Evolutionary conservation across 1,284 basidiomycete genomes (phyloP).

Genomic region (Mycosarcoma mackinlayi): DNA sequence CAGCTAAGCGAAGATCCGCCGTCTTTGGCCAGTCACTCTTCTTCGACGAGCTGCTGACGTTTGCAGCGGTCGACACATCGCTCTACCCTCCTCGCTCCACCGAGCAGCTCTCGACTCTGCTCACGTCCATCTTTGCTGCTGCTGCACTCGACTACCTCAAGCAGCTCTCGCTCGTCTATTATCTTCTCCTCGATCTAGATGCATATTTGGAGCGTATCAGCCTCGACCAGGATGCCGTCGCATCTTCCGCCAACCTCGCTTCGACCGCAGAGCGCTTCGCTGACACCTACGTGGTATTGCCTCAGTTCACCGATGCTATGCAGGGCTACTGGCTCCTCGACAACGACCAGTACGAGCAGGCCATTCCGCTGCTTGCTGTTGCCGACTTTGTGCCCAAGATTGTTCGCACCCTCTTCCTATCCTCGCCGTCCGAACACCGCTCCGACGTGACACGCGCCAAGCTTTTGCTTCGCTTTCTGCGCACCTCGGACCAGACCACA

Average conservation of each 20-base stretch:
- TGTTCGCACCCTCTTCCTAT: constrained; percentile 35
- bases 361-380: constrained; percentile 33
- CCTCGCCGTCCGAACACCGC: constrained; percentile 12
- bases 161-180: constrained; percentile 48
- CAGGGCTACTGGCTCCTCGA: constrained; percentile 56
- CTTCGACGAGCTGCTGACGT: constrained; percentile 47
- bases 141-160: constrained; percentile 48
- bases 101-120: constrained; percentile 22
- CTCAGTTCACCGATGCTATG: constrained; percentile 50
- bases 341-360: constrained; percentile 45
- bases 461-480: constrained; percentile 46
- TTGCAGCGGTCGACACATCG: constrained; percentile 36
- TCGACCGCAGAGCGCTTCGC: constrained; percentile 41
- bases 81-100: constrained; percentile 39
- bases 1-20: constrained; percentile 9
- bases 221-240: not conserved
- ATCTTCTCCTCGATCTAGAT: constrained; percentile 47
- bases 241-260: not conserved
- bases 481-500: constrained; percentile 36
- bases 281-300: constrained; percentile 40
- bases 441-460: constrained; percentile 33
- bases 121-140: constrained; percentile 39
- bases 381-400: constrained; percentile 54
- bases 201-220: constrained; percentile 11
- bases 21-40: constrained; percentile 35